These are phyloP conservation scores for Zancudomyces culisetae DNA, from an alignment of 371 early-diverging fungal genomes.

Conservation along the genomic window DNA sequence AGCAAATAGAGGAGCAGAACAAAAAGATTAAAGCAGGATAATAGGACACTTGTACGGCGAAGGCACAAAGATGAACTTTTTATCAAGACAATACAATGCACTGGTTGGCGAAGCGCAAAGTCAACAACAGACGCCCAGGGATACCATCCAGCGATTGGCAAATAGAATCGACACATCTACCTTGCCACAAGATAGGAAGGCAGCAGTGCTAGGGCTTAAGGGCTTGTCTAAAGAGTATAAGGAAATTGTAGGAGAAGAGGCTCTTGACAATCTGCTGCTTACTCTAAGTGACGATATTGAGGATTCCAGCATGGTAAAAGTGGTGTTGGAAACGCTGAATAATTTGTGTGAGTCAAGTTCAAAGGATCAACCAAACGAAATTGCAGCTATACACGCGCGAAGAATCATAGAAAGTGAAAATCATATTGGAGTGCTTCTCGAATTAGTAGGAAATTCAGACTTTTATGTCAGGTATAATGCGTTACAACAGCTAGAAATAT, in stretches of 20 bases:
- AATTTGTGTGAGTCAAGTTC: neutral
- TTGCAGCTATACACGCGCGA: neutral
- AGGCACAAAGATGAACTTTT: slow-evolving; percentile 43
- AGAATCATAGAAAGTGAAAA: slow-evolving; percentile 32
- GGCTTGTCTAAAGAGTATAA: slow-evolving; percentile 66
- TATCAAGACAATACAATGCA: slow-evolving; percentile 55
- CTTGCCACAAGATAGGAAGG: slow-evolving; percentile 71
- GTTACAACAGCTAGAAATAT: slow-evolving; percentile 58
- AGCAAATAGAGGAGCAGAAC: too few relatives aligned
- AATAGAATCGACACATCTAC: slow-evolving; percentile 70
- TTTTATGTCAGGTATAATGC: slow-evolving; percentile 83
- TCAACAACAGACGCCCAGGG: slow-evolving; percentile 57
- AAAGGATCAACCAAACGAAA: slow-evolving; percentile 4
- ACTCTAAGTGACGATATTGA: slow-evolving; percentile 1
- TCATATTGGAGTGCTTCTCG: slow-evolving; percentile 61
- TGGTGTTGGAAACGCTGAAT: slow-evolving; percentile 2
- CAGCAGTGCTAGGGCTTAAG: slow-evolving; percentile 68
- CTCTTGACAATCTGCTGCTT: neutral
- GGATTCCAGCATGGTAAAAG: slow-evolving; percentile 1
- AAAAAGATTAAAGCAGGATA: too few relatives aligned
- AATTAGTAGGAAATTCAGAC: slow-evolving; percentile 70
- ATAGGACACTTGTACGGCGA: neutral
- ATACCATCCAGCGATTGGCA: slow-evolving; percentile 68
- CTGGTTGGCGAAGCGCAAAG: slow-evolving; percentile 51
- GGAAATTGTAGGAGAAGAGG: slow-evolving; percentile 4